Conservation (phyloP, 1,139 yeast genomes). For the Hemisphaericaspora subhashii region DNA sequence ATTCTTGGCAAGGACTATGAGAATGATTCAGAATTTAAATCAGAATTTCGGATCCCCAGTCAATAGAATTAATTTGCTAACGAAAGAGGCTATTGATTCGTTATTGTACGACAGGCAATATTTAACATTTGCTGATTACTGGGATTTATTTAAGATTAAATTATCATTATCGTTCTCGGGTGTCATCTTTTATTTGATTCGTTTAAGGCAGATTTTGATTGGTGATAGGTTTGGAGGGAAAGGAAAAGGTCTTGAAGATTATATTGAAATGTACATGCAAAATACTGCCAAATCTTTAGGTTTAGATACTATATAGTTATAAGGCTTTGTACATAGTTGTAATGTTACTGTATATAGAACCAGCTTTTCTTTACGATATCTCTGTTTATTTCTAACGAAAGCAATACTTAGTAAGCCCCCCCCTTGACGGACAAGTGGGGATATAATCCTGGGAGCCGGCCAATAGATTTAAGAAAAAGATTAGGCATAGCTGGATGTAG, state of each 20-base stretch:
- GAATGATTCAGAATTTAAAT: constrained; percentile 72
- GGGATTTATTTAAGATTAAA: constrained; percentile 32
- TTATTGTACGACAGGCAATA: constrained; percentile 16
- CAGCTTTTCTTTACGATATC: too few relatives aligned
- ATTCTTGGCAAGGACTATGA: constrained; percentile 68
- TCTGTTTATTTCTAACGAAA: too few relatives aligned
- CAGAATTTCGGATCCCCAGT: constrained; percentile 70
- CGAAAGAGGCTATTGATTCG: constrained; percentile 50
- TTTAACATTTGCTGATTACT: constrained; percentile 20
- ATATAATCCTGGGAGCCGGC: too few relatives aligned
- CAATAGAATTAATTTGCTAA: constrained; percentile 64
- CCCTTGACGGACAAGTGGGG: too few relatives aligned
- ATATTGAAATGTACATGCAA: constrained; percentile 43
- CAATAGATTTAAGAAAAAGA: too few relatives aligned
- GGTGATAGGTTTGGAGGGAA: constrained; percentile 35
- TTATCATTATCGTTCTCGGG: constrained; percentile 44
- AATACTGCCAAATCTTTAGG: constrained; percentile 45
- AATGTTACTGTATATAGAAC: too few relatives aligned
- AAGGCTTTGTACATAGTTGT: background rate
- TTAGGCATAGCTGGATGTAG: too few relatives aligned
- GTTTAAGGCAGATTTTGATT: constrained; percentile 38
- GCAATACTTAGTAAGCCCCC: too few relatives aligned
- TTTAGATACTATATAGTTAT: constrained; percentile 25
- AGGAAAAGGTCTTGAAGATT: constrained; percentile 48
- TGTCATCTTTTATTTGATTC: constrained; percentile 38